Base-by-base conservation (phyloP, 345 rosid species). In the Balakata baccata region DNA sequence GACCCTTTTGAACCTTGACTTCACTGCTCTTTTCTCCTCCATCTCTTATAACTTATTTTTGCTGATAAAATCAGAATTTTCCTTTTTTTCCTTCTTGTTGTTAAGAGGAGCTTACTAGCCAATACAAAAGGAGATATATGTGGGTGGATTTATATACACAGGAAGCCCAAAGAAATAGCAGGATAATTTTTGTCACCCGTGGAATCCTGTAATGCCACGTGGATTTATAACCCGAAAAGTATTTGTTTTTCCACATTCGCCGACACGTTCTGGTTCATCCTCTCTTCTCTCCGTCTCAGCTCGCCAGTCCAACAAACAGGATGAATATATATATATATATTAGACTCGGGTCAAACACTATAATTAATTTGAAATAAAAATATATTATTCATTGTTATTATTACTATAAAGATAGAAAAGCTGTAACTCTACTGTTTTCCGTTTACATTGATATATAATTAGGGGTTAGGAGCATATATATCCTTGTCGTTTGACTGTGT, bases 1-100 rank as follows among this genome's bases (percentile, higher is more conserved):
- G 29, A 87, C 92, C 66, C 89, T 92, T 69, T 88, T 84, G 72
- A 94, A 94, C 68, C 91, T 93, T 11, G 97, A 87, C 46, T 47
- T 78, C 37, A 76, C 39, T 51, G 23, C 63, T 61, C 71, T 77
- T 41, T 68, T 78, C 54, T 61, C 81, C 69, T 84, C 86, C 81
- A 77, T 81, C 23, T 75, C 58, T 25, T 37, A 4, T 54, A 18
- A 29, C 1, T 29, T 29, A 1, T 29, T 29, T 29, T 29, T 29
- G 34, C 34, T 29, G 34, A 29, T 29, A 29, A 29, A 29, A 29
- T 29, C 34, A 29, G 34, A 29, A 29, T 29, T 29, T 29, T 29
- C 34, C 2, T 29, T 29, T 29, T 29, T 29, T 29, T 29, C 34
- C 2, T 29, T 29, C 2, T 29, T 29, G 34, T 29, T 29, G 34